phyloP scores from a whole-genome alignment of 2,329 filamentous ascomycete species.

The Botrytis galanthina region DNA sequence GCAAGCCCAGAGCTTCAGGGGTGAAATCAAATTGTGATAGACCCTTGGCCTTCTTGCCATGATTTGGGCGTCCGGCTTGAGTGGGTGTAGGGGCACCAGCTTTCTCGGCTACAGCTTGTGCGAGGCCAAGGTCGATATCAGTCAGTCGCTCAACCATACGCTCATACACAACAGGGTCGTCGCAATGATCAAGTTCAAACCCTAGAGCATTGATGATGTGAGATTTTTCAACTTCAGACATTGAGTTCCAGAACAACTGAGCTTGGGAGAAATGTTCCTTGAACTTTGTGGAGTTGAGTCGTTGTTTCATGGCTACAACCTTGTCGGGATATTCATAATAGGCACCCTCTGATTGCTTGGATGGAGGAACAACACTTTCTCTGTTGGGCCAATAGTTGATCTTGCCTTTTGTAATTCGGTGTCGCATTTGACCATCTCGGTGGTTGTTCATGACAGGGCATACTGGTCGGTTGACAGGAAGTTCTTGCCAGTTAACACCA shows the following conservation, averaged over 20 bases:
- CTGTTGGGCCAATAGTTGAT: conserved; percentile 82
- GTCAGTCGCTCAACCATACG: conserved; percentile 65
- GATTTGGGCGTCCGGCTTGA: conserved; percentile 54
- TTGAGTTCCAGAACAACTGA: conserved; percentile 79
- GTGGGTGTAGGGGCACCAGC: conserved; percentile 63
- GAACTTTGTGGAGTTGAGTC: conserved; percentile 71
- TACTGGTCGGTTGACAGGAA: conserved; percentile 74
- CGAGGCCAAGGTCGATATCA: conserved; percentile 70
- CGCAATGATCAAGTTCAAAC: conserved; percentile 79
- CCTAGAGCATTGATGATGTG: conserved; percentile 60
- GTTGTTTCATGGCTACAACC: conserved; percentile 66
- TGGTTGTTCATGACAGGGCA: conserved; percentile 75
- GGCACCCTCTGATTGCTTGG: conserved; percentile 58
- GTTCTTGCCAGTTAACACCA: conserved; percentile 72
- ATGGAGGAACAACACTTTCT: conserved; percentile 61
- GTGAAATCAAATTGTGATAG: conserved; percentile 69
- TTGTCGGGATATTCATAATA: conserved; percentile 68
- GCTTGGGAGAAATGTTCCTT: conserved; percentile 75
- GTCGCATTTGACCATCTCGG: conserved; percentile 70
- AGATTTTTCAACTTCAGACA: conserved; percentile 62
- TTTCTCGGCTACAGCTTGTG: conserved; percentile 65
- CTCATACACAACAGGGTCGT: conserved; percentile 73
- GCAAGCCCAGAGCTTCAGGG: conserved; percentile 45
- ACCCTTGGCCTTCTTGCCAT: conserved; percentile 64
- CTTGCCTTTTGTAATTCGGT: conserved; percentile 69